These are phyloP conservation scores for Coemansia sp. DNA, from an alignment of 192 early-diverging fungal species.

Conservation along the genomic window DNA sequence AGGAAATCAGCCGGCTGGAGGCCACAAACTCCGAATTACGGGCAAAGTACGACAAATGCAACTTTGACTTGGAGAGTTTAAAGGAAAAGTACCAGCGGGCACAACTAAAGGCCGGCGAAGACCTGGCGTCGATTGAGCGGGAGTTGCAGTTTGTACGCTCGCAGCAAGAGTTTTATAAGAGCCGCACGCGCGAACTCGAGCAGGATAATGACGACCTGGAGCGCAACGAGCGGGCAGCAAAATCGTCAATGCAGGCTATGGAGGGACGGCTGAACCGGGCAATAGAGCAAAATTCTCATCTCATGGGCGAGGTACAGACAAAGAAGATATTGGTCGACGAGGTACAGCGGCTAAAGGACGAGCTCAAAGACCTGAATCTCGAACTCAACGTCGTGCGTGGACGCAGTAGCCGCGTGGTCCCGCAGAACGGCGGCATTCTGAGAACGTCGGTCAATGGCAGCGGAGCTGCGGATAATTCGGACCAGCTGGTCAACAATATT, in stretches of 20 bases:
- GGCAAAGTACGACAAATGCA: conserved; percentile 66
- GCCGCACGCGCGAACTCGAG: conserved; percentile 75
- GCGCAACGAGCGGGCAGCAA: conserved; percentile 64
- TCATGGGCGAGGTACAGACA: conserved; percentile 68
- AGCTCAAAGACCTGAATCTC: conserved; percentile 65
- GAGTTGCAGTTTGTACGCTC: conserved; percentile 74
- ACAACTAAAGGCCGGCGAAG: conserved; percentile 69
- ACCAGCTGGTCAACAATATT: conserved; percentile 75
- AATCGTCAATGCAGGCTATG: conserved; percentile 68
- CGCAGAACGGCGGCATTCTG: conserved; percentile 38
- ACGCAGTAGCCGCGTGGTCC: conserved; percentile 44
- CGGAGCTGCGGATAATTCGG: conserved; percentile 58
- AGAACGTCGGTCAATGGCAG: conserved; percentile 45
- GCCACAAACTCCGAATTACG: conserved; percentile 67
- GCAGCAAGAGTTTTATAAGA: conserved; percentile 70
- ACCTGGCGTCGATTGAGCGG: conserved; percentile 70
- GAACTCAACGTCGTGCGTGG: conserved; percentile 59
- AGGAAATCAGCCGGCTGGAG: conserved; percentile 73
- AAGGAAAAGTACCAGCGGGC: conserved; percentile 74
- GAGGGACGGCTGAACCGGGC: conserved; percentile 74
- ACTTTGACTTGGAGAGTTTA: conserved; percentile 71
- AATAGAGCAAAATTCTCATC: conserved; percentile 68
- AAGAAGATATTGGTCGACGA: conserved; percentile 73
- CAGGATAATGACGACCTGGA: conserved; percentile 82
- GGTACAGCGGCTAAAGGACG: conserved; percentile 78